Evolutionary conservation across 495 filamentous ascomycete genomes (phyloP).

Genomic region (Rhypophila decipiens): DNA sequence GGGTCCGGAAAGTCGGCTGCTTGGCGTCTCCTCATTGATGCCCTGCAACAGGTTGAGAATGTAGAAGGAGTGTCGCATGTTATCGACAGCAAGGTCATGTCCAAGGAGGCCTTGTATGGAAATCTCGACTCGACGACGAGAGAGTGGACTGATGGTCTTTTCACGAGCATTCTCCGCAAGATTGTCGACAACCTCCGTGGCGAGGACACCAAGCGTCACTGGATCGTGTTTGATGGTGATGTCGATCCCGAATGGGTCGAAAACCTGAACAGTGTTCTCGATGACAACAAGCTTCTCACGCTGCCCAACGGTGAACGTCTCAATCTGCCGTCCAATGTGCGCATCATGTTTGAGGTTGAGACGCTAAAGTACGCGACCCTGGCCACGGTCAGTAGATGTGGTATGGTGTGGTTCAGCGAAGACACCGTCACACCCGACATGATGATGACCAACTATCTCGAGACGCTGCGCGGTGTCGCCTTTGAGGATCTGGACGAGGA

Average conservation of each 20-base stretch:
- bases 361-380: constrained; percentile 96
- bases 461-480: constrained; percentile 67
- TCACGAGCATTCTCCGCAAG: constrained; percentile 94
- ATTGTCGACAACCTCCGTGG: constrained; percentile 98
- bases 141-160: constrained; percentile 97
- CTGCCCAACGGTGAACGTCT: constrained; percentile 97
- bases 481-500: constrained; percentile 97
- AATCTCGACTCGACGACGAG: constrained; percentile 92
- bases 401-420: constrained; percentile 99
- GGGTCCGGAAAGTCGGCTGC: constrained; percentile 91
- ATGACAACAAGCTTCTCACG: constrained; percentile 96
- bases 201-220: constrained; percentile 92
- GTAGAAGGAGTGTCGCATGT: constrained; percentile 93
- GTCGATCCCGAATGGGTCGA: constrained; percentile 99
- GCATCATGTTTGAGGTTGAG: constrained; percentile 99
- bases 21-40: constrained; percentile 92
- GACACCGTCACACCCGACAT: constrained; percentile 89
- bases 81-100: constrained; percentile 99
- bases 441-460: constrained; percentile 88
- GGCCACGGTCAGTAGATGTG: constrained; percentile 95
- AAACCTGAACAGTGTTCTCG: constrained; percentile 97
- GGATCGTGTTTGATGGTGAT: constrained; percentile 98
- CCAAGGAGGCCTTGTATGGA: constrained; percentile 93
- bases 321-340: constrained; percentile 86
- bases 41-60: constrained; percentile 81